A percentile compares a stretch with the other conserved stretches of the same genome.
phyloP scores from a whole-genome alignment of 768 basidiomycete genomes.

The Cyathus striatus region DNA sequence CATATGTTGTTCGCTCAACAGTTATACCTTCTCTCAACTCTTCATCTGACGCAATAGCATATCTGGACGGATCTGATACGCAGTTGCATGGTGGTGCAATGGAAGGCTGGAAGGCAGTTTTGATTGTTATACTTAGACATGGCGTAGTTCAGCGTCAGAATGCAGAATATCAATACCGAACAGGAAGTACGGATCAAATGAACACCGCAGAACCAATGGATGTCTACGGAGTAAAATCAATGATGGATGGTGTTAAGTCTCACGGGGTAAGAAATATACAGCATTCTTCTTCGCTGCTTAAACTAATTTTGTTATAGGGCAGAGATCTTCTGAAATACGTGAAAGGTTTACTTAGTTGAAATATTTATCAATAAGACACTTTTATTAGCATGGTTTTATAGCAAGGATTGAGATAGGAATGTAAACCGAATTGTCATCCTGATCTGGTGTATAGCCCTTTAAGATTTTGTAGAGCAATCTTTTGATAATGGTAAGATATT shows the following conservation, averaged over 20 bases:
- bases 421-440: too few species aligned
- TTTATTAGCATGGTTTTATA: too few species aligned
- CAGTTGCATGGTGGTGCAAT: slow-evolving; percentile 30
- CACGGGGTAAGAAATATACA: slow-evolving; percentile 52
- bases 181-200: slow-evolving; percentile 9
- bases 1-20: slow-evolving; percentile 74
- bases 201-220: slow-evolving; percentile 26
- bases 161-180: slow-evolving; percentile 24
- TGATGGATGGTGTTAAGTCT: slow-evolving; percentile 74
- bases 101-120: slow-evolving; percentile 82
- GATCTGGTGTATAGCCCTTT: slow-evolving; percentile 32
- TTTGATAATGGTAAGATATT: slow-evolving; percentile 2
- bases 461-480: slow-evolving; percentile 33
- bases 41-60: slow-evolving; percentile 10
- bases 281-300: too few species aligned
- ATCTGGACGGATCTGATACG: slow-evolving; percentile 14
- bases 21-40: slow-evolving; percentile 51
- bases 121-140: slow-evolving; percentile 62
- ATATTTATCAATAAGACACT: too few species aligned
- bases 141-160: slow-evolving; percentile 55
- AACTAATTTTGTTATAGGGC: slow-evolving; percentile 38
- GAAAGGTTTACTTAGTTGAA: slow-evolving; percentile 55
- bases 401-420: too few species aligned
- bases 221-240: slow-evolving; percentile 56
- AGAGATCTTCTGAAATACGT: slow-evolving; percentile 72